Conservation (phyloP, 768 basidiomycete species). For the Leucocoprinus birnbaumii region DNA sequence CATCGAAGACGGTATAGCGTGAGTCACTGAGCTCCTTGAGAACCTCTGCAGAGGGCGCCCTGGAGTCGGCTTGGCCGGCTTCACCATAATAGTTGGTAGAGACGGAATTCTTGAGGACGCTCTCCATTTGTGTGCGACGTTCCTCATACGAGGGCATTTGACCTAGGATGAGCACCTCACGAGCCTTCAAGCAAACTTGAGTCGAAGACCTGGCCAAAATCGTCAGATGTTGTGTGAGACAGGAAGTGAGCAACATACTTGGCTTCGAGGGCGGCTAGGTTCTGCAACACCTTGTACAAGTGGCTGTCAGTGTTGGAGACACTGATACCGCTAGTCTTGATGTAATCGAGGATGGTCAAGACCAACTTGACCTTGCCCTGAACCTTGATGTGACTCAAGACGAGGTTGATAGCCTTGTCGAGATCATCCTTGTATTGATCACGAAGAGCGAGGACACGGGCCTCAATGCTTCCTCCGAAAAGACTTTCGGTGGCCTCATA, state of each 20-base stretch:
- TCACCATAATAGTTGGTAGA: constrained; percentile 90
- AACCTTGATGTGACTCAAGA: constrained; percentile 95
- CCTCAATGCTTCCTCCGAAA: constrained; percentile 93
- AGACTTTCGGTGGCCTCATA: constrained; percentile 89
- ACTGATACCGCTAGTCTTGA: constrained; percentile 77
- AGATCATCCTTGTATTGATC: constrained; percentile 92
- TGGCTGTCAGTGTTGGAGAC: constrained; percentile 73
- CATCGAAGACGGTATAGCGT: constrained; percentile 95
- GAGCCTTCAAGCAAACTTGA: constrained; percentile 88
- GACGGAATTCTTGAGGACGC: constrained; percentile 86
- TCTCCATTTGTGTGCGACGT: constrained; percentile 90
- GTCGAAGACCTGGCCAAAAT: constrained; percentile 69
- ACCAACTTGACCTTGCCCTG: constrained; percentile 90
- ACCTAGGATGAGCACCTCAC: constrained; percentile 93
- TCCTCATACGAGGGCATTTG: constrained; percentile 98
- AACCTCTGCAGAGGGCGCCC: constrained; percentile 82
- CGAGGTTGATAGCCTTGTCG: constrained; percentile 81
- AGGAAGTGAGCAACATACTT: constrained; percentile 47
- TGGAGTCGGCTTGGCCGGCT: constrained; percentile 25
- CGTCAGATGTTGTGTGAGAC: background rate
- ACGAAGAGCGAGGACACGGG: constrained; percentile 83
- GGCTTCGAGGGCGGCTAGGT: constrained; percentile 84
- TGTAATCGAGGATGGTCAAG: constrained; percentile 81
- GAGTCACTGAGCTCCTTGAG: constrained; percentile 95
- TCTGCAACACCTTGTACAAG: constrained; percentile 74